These are phyloP conservation scores for Avena insularis DNA, from an alignment of 176 grass and related monocot genomes.

Conservation along the genomic window DNA sequence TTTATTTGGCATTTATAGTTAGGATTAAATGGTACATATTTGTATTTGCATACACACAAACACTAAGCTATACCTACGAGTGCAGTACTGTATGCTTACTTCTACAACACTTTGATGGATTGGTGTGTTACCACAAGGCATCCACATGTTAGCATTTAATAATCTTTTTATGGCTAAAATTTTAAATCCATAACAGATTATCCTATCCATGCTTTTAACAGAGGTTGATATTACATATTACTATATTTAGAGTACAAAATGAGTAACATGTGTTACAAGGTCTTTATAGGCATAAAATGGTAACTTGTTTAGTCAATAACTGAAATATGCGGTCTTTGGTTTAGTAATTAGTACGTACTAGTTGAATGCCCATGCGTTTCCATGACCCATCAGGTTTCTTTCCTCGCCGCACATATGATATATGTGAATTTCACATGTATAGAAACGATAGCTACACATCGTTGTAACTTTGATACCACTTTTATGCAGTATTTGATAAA, in stretches of 20 bases:
- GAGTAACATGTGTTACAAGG: background rate
- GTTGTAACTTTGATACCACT: no score
- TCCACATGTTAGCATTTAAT: background rate
- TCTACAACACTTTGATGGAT: background rate
- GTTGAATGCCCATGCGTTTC: no score
- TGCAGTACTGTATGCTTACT: background rate
- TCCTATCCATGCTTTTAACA: background rate
- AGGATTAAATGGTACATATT: background rate
- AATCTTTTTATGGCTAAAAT: background rate
- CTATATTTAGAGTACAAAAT: background rate
- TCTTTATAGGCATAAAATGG: background rate
- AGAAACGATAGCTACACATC: no score
- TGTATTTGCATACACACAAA: background rate
- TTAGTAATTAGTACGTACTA: background rate
- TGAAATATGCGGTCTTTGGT: background rate
- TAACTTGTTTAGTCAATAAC: background rate
- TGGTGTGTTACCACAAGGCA: background rate
- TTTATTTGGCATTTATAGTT: background rate
- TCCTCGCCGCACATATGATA: no score
- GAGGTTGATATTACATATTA: background rate
- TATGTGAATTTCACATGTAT: no score
- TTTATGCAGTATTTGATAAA: no score
- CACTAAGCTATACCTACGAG: background rate
- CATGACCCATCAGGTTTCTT: no score
- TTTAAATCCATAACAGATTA: background rate